phyloP scores from a whole-genome alignment of 495 filamentous ascomycete species.

The Pseudotulostoma volvatum region DNA sequence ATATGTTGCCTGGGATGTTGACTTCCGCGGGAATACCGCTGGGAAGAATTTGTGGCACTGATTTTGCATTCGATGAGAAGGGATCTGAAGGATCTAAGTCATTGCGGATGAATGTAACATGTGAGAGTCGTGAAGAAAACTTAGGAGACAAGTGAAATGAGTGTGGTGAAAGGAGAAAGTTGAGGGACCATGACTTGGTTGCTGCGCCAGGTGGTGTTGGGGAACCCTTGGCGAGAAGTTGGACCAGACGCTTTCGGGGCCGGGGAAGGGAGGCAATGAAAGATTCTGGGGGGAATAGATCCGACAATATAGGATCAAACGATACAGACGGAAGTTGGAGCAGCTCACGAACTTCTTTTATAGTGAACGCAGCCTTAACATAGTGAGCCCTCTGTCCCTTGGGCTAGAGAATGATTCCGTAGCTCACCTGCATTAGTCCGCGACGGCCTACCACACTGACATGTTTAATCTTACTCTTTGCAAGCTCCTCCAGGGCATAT shows the following conservation, averaged over 20 bases:
- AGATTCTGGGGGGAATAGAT: constrained; percentile 41
- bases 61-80: constrained; percentile 27
- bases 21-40: constrained; percentile 33
- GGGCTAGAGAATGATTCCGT: no score
- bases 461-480: constrained; percentile 55
- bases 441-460: constrained; percentile 76
- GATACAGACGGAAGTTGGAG: constrained; percentile 57
- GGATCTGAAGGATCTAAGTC: constrained; percentile 29
- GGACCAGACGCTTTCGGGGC: constrained; percentile 56
- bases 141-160: constrained; percentile 40
- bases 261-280: constrained; percentile 50
- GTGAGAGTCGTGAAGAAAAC: constrained; percentile 31
- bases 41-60: constrained; percentile 20
- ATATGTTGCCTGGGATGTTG: constrained; percentile 40
- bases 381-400: constrained; percentile 3
- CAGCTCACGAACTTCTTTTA: constrained; percentile 81
- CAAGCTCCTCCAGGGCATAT: constrained; percentile 57
- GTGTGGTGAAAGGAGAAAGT: constrained; percentile 64
- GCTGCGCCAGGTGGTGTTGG: constrained; percentile 26
- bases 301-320: constrained; percentile 50
- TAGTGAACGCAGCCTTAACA: constrained; percentile 68
- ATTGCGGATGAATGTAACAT: constrained; percentile 53
- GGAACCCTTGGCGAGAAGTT: constrained; percentile 64
- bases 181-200: constrained; percentile 61
- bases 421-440: constrained; percentile 63